Percentiles rank a stretch among this genome's conserved stretches.
Evolutionary conservation across 805 yeast species (phyloP).

Genomic region (Starmerella etchellsii): DNA sequence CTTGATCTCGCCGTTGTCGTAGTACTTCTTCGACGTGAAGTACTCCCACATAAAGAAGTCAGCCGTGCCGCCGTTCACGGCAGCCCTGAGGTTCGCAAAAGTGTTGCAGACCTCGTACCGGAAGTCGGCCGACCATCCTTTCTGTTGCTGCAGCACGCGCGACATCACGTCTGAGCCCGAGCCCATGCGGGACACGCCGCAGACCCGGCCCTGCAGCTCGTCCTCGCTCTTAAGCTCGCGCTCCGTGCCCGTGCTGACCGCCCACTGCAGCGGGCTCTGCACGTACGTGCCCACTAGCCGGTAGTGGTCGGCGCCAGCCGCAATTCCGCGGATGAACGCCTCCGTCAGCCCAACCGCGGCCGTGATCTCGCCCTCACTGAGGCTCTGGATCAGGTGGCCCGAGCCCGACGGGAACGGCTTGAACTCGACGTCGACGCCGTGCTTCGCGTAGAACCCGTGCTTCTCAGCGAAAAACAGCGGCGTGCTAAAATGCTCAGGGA

Average conservation of each 20-base stretch:
- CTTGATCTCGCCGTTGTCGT: slow-evolving; percentile 67
- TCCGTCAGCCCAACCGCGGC: slow-evolving; percentile 83
- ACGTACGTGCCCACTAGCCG: slow-evolving; percentile 73
- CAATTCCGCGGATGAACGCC: slow-evolving; percentile 74
- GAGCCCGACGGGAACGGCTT: slow-evolving; percentile 75
- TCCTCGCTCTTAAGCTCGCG: slow-evolving; percentile 43
- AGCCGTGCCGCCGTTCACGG: slow-evolving; percentile 49
- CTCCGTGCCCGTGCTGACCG: slow-evolving; percentile 61
- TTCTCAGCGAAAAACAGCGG: slow-evolving; percentile 62
- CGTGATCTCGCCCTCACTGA: slow-evolving; percentile 48
- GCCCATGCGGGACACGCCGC: slow-evolving; percentile 80
- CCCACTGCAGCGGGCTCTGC: slow-evolving; percentile 79
- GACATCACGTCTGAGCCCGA: slow-evolving; percentile 89
- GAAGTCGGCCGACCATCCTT: slow-evolving; percentile 34
- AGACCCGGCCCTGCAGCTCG: slow-evolving; percentile 46
- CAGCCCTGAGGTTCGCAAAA: slow-evolving; percentile 64
- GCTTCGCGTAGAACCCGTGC: slow-evolving; percentile 41
- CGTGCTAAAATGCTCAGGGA: slow-evolving; percentile 87
- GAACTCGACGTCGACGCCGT: slow-evolving; percentile 42
- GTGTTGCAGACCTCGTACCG: slow-evolving; percentile 48
- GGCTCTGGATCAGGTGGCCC: slow-evolving; percentile 68
- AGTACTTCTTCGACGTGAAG: slow-evolving; percentile 77
- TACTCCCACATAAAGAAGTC: slow-evolving; percentile 96
- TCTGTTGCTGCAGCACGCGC: slow-evolving; percentile 58
- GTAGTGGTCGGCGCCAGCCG: slow-evolving; percentile 53